Evolutionary conservation across 1,284 basidiomycete genomes (phyloP).

Genomic region (Veloporphyrellus conicus): DNA sequence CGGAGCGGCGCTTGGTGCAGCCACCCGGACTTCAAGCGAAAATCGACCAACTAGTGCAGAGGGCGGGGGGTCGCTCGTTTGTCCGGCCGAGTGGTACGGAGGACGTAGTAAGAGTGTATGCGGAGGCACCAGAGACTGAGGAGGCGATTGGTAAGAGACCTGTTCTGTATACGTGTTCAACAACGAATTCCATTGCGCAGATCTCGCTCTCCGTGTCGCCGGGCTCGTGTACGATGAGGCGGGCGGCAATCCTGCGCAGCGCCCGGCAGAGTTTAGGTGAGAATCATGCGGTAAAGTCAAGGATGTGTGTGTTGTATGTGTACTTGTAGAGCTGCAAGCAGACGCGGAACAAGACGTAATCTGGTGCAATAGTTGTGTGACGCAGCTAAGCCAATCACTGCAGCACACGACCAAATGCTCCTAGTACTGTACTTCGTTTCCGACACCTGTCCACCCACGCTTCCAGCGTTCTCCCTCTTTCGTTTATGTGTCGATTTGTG

Average conservation of each 20-base stretch:
- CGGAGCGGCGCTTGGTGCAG: conserved; percentile 82
- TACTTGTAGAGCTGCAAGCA: not conserved
- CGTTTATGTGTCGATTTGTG: conserved; percentile 77
- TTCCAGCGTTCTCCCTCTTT: not conserved
- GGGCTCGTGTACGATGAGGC: conserved; percentile 78
- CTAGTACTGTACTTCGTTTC: not conserved
- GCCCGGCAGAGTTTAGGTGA: conserved; percentile 69
- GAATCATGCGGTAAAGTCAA: not conserved
- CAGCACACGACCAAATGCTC: not conserved
- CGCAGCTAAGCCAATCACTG: not conserved
- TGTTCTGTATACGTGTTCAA: not conserved
- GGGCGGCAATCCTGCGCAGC: conserved; percentile 62
- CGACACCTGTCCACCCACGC: not conserved
- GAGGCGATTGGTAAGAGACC: conserved; percentile 75
- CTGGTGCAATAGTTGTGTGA: conserved; percentile 13
- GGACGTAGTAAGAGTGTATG: conserved; percentile 97
- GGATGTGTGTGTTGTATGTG: conserved; percentile 2
- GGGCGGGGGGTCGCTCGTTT: conserved; percentile 85
- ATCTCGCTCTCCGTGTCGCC: conserved; percentile 78
- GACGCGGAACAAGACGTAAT: conserved; percentile 26
- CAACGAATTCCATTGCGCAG: conserved; percentile 36
- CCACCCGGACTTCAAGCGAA: conserved; percentile 82
- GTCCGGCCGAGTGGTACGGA: conserved; percentile 98
- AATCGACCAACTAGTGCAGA: conserved; percentile 84
- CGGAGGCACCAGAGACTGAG: conserved; percentile 75